phyloP scores from a whole-genome alignment of 129 eudicot genomes.

The Logfia minima region DNA sequence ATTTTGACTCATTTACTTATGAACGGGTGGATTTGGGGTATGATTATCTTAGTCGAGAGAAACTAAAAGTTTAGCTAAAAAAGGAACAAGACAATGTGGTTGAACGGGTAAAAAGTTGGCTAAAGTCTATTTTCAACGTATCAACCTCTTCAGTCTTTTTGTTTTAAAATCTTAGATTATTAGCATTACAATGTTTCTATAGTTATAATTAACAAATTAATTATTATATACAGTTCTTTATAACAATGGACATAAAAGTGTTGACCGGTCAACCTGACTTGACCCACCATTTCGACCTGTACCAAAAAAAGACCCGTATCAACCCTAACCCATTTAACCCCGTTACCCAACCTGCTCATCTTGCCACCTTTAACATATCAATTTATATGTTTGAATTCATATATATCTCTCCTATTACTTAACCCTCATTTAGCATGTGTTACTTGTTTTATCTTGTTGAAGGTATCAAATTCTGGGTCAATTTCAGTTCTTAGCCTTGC shows the following conservation, averaged over 20 bases:
- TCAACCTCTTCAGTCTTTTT: not conserved
- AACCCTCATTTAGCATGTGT: not conserved
- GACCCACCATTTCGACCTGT: not conserved
- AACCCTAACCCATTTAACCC: not conserved
- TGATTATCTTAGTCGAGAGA: not conserved
- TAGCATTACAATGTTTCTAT: not conserved
- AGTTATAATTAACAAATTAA: not conserved
- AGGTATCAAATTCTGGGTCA: slow-evolving; percentile 62
- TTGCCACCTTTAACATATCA: not conserved
- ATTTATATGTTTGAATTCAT: not conserved
- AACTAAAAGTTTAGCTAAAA: not conserved
- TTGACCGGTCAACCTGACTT: not conserved
- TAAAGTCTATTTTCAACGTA: not conserved
- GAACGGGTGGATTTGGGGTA: slow-evolving; percentile 3
- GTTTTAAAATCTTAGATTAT: not conserved
- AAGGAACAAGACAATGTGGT: not conserved
- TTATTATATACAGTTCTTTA: not conserved
- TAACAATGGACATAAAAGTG: not conserved
- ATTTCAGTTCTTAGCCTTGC: slow-evolving; percentile 66
- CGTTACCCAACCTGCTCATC: not conserved
- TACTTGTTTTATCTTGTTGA: slow-evolving; percentile 31
- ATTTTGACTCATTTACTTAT: not conserved
- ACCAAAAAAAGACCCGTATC: not conserved
- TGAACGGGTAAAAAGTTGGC: not conserved
- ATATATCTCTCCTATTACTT: slow-evolving; percentile 12